These are phyloP conservation scores for Cladophialophora psammophila DNA, from an alignment of 2,329 filamentous ascomycete species.

Conservation along the genomic window DNA sequence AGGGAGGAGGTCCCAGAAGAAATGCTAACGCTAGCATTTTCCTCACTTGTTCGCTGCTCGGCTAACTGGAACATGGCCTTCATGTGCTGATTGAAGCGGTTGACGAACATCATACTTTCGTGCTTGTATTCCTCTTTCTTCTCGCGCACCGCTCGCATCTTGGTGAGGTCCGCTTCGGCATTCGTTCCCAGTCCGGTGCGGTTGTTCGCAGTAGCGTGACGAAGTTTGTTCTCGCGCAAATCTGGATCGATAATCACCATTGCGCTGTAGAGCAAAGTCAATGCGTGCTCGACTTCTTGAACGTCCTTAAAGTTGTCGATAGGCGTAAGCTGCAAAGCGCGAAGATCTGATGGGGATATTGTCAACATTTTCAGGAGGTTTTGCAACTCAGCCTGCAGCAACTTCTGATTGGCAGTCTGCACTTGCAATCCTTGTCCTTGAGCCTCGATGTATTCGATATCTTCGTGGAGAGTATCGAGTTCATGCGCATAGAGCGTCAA, in stretches of 20 bases:
- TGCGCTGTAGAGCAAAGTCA: conserved; percentile 86
- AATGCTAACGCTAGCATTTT: conserved; percentile 56
- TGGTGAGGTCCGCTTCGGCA: conserved; percentile 75
- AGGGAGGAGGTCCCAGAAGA: conserved; percentile 55
- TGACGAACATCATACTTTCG: conserved; percentile 78
- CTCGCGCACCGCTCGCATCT: conserved; percentile 93
- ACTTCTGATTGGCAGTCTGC: conserved; percentile 94
- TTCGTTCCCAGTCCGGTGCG: conserved; percentile 61
- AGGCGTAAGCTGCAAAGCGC: conserved; percentile 74
- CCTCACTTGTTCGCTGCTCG: conserved; percentile 72
- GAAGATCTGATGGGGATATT: conserved; percentile 78
- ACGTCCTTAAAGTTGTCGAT: conserved; percentile 75
- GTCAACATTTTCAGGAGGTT: conserved; percentile 89
- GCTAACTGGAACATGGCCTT: conserved; percentile 79
- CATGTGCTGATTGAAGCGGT: conserved; percentile 82
- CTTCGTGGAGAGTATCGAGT: conserved; percentile 91
- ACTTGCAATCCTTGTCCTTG: conserved; percentile 97
- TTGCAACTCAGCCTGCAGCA: conserved; percentile 87
- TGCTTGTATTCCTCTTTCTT: conserved; percentile 88
- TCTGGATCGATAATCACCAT: conserved; percentile 92
- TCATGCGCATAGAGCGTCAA: conserved; percentile 95
- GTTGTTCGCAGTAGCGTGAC: conserved; percentile 52
- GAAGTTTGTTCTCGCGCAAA: conserved; percentile 65
- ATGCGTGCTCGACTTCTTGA: conserved; percentile 76
- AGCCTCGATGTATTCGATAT: conserved; percentile 96